Conservation (phyloP, 2,329 filamentous ascomycete species). For the Penicillium sp. region DNA sequence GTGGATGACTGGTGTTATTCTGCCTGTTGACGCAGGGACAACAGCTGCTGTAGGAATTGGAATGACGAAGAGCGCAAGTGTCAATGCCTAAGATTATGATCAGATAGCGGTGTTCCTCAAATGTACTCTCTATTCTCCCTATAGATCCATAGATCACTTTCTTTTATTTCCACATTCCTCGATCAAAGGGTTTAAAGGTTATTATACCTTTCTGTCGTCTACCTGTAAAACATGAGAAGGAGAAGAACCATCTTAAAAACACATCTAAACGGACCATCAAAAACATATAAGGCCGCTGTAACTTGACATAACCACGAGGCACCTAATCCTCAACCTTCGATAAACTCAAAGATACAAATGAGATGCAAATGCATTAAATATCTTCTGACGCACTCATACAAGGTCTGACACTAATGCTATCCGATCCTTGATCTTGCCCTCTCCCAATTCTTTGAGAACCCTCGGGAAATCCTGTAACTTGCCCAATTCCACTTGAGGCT, state of each 20-base stretch:
- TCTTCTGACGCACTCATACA: neutral
- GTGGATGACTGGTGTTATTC: constrained; percentile 53
- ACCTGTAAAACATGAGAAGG: neutral
- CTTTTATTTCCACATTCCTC: neutral
- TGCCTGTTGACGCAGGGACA: constrained; percentile 51
- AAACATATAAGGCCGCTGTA: too few species aligned
- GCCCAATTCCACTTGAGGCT: constrained; percentile 37
- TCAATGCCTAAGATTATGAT: constrained; percentile 26
- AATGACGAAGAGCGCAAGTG: constrained; percentile 41
- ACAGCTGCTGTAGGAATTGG: constrained; percentile 45
- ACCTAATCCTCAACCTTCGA: neutral
- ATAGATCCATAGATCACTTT: neutral
- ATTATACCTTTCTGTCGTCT: too few species aligned
- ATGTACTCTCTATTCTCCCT: neutral
- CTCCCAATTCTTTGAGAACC: constrained; percentile 36
- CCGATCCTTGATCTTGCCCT: constrained; percentile 36
- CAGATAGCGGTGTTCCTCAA: neutral
- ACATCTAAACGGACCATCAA: too few species aligned
- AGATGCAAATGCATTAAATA: neutral
- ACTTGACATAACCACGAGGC: too few species aligned
- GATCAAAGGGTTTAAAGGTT: too few species aligned
- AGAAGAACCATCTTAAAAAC: neutral
- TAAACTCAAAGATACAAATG: neutral
- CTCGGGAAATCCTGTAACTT: constrained; percentile 36
- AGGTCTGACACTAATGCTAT: constrained; percentile 14